Evolutionary conservation across 1,284 basidiomycete genomes (phyloP).

Genomic region (Exobasidium rhododendri): DNA sequence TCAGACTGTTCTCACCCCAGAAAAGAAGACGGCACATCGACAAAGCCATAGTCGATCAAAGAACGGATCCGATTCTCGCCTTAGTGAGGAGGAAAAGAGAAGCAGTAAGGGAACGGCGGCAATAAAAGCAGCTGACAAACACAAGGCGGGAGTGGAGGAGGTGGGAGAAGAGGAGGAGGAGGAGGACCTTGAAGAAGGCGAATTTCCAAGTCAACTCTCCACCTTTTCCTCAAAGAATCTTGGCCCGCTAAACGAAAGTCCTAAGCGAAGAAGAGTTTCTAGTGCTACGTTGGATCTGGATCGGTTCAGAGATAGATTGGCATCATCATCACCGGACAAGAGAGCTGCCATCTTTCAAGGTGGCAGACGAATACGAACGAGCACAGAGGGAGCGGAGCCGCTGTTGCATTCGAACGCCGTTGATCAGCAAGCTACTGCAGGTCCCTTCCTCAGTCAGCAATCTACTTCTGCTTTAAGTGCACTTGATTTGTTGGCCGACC

Average conservation of each 20-base stretch:
- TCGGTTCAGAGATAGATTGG: background rate
- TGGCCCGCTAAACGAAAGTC: slow-evolving; percentile 29
- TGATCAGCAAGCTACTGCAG: slow-evolving; percentile 13
- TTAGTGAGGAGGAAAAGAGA: background rate
- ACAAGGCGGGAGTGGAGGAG: background rate
- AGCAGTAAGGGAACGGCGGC: background rate
- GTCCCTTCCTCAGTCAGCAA: slow-evolving; percentile 1
- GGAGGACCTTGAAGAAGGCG: background rate
- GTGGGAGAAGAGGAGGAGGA: background rate
- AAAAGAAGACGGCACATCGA: slow-evolving; percentile 13
- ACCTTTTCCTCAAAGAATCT: background rate
- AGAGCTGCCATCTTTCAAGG: background rate
- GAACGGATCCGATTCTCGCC: background rate
- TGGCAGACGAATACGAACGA: slow-evolving; percentile 20
- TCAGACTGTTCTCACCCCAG: slow-evolving; percentile 44
- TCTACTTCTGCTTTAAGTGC: slow-evolving; percentile 32
- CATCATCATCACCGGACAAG: background rate
- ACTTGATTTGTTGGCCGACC: slow-evolving; percentile 53
- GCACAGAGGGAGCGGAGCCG: slow-evolving; percentile 37
- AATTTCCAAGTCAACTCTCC: background rate
- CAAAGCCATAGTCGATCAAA: slow-evolving; percentile 12
- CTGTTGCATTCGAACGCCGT: background rate
- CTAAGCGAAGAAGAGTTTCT: slow-evolving; percentile 48
- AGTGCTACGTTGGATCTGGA: slow-evolving; percentile 24
- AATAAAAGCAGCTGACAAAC: background rate